Percentiles rank a stretch among this genome's conserved stretches.
phyloP scores from a whole-genome alignment of 208 protist genomes.

The Wallacemonas sp. region DNA sequence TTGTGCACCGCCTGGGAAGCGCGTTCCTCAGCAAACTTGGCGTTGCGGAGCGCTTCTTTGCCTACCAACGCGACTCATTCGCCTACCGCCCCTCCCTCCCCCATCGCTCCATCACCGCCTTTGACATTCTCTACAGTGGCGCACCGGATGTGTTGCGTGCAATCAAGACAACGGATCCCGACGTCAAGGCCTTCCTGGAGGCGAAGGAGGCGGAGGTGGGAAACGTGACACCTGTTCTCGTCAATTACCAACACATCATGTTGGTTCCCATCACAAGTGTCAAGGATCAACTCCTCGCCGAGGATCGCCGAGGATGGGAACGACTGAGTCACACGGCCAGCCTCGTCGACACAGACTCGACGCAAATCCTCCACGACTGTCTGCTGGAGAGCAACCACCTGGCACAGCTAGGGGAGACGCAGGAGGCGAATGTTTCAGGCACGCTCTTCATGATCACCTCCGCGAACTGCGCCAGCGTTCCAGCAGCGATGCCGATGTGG shows the following conservation, averaged over 20 bases:
- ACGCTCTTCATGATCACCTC: slow-evolving; percentile 48
- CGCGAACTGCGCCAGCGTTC: slow-evolving; percentile 35
- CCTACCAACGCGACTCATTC: slow-evolving; percentile 29
- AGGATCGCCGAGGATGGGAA: slow-evolving; percentile 1
- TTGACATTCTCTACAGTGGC: slow-evolving; percentile 41
- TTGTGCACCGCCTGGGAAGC: slow-evolving; percentile 34
- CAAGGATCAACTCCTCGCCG: slow-evolving; percentile 20
- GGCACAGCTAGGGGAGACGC: slow-evolving; percentile 6
- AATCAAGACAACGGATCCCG: background rate
- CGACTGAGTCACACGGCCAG: slow-evolving; percentile 25
- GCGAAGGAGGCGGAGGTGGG: background rate
- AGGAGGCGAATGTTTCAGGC: slow-evolving; percentile 20
- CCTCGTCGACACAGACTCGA: slow-evolving; percentile 25
- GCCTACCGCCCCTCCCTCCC: slow-evolving; percentile 12
- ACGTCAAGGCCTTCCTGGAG: slow-evolving; percentile 14
- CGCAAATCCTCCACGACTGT: slow-evolving; percentile 23
- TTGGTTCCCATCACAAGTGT: slow-evolving; percentile 35
- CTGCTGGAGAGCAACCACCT: slow-evolving; percentile 23
- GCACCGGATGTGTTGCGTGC: slow-evolving; percentile 15
- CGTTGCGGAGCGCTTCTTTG: slow-evolving; percentile 39
- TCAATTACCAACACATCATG: slow-evolving; percentile 42
- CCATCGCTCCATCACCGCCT: slow-evolving; percentile 5
- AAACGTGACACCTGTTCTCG: slow-evolving; percentile 14
- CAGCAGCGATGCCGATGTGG: slow-evolving; percentile 31
- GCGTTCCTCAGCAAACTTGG: slow-evolving; percentile 35